phyloP scores from a whole-genome alignment of 192 early-diverging fungal species.

The Gigaspora rosea region DNA sequence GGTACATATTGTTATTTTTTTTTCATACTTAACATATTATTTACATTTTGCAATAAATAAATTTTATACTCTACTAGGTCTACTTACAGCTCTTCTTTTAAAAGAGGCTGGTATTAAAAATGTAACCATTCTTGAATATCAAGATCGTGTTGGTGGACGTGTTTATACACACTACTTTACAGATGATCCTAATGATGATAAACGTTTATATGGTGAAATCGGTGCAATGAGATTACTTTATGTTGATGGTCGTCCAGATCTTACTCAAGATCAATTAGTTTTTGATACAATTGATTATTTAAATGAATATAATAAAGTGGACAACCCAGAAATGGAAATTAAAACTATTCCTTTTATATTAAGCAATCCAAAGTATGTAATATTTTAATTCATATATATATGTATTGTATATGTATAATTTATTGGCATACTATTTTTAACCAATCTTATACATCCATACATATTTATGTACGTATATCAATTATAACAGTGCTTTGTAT shows the following conservation, averaged over 20 bases:
- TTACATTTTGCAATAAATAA: not conserved
- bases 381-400: not conserved
- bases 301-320: too few species aligned
- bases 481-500: too few species aligned
- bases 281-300: conserved; percentile 36
- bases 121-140: too few species aligned
- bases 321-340: not conserved
- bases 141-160: too few species aligned
- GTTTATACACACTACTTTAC: conserved; percentile 38
- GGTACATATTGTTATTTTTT: not conserved
- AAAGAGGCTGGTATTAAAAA: conserved; percentile 34
- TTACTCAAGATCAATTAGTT: conserved; percentile 31
- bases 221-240: conserved; percentile 34
- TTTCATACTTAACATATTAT: too few species aligned
- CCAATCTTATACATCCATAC: too few species aligned
- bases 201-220: conserved; percentile 32
- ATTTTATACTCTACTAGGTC: not conserved
- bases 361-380: conserved; percentile 28
- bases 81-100: conserved; percentile 34
- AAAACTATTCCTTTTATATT: conserved; percentile 27
- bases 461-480: too few species aligned
- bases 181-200: conserved; percentile 8
- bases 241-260: conserved; percentile 6
- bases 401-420: too few species aligned
- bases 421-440: too few species aligned